Percentiles rank a stretch among this genome's conserved stretches.
phyloP scores from a whole-genome alignment of 257 asterid species.

The Leptodermis oblonga region DNA sequence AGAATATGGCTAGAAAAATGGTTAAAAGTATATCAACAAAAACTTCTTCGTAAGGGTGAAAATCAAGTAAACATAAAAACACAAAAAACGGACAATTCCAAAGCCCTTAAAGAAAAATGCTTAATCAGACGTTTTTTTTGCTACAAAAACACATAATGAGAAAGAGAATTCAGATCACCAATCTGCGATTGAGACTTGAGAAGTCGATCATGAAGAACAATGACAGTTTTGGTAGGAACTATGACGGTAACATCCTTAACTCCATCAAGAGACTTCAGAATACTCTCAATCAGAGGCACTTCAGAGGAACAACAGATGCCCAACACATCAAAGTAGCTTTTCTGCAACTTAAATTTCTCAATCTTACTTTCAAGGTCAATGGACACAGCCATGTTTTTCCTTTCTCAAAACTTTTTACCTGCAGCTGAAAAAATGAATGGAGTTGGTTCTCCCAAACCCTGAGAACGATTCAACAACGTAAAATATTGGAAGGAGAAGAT shows the following conservation, averaged over 20 bases:
- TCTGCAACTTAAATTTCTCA: slow-evolving; percentile 21
- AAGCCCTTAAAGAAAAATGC: neutral
- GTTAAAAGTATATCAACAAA: too few species aligned
- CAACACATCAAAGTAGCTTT: slow-evolving; percentile 82
- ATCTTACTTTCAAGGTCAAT: too few species aligned
- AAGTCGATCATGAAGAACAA: slow-evolving; percentile 7
- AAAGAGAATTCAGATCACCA: slow-evolving; percentile 10
- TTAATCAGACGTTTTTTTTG: slow-evolving; percentile 27
- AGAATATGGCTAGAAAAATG: neutral
- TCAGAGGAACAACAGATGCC: slow-evolving; percentile 77
- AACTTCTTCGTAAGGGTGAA: slow-evolving; percentile 15
- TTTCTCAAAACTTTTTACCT: too few species aligned
- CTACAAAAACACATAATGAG: slow-evolving; percentile 12
- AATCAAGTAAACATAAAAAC: slow-evolving; percentile 28
- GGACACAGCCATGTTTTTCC: too few species aligned
- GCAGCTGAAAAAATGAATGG: too few species aligned
- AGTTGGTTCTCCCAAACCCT: too few species aligned
- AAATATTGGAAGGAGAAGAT: too few species aligned
- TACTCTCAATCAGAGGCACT: slow-evolving; percentile 46
- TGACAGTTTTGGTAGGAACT: slow-evolving; percentile 55
- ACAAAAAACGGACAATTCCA: slow-evolving; percentile 9
- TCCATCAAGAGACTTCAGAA: slow-evolving; percentile 60
- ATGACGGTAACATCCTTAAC: slow-evolving; percentile 54
- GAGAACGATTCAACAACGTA: too few species aligned
- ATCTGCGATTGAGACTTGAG: neutral